A percentile compares a stretch with the other conserved stretches of the same genome.
Conservation (phyloP, 768 basidiomycete species). For the Pholiota microspora region DNA sequence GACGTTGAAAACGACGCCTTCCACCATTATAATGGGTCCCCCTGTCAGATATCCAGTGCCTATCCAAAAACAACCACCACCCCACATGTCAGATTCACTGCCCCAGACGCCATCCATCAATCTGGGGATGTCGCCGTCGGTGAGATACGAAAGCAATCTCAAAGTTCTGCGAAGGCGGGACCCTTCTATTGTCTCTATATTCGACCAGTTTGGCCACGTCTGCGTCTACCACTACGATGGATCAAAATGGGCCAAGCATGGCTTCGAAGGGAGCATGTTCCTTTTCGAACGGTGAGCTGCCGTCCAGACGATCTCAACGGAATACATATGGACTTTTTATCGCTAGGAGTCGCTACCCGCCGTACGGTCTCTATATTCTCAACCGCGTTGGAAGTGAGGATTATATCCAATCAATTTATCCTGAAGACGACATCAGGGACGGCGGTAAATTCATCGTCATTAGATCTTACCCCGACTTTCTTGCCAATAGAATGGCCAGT, state of each 20-base stretch:
- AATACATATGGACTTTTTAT: slow-evolving; percentile 13
- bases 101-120: slow-evolving; percentile 23
- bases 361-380: slow-evolving; percentile 82
- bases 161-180: slow-evolving; percentile 78
- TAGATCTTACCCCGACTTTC: slow-evolving; percentile 71
- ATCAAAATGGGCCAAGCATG: slow-evolving; percentile 78
- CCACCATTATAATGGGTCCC: slow-evolving; percentile 26
- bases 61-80: slow-evolving; percentile 9
- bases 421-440: slow-evolving; percentile 70
- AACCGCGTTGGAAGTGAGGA: slow-evolving; percentile 81
- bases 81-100: slow-evolving; percentile 16
- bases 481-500: slow-evolving; percentile 42
- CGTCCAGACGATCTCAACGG: slow-evolving; percentile 9
- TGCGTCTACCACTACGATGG: slow-evolving; percentile 78
- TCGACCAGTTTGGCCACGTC: slow-evolving; percentile 88
- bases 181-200: slow-evolving; percentile 74
- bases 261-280: slow-evolving; percentile 88
- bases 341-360: slow-evolving; percentile 69
- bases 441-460: slow-evolving; percentile 71
- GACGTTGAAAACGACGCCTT: slow-evolving; percentile 15
- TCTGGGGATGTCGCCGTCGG: slow-evolving; percentile 60
- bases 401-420: slow-evolving; percentile 70
- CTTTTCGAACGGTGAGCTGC: slow-evolving; percentile 73
- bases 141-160: slow-evolving; percentile 74
- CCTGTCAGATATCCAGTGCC: slow-evolving; percentile 25